A percentile compares a stretch with the other conserved stretches of the same genome.
These are phyloP conservation scores for Epichloe coenophiala DNA, from an alignment of 2,329 filamentous ascomycete species.

Conservation along the genomic window DNA sequence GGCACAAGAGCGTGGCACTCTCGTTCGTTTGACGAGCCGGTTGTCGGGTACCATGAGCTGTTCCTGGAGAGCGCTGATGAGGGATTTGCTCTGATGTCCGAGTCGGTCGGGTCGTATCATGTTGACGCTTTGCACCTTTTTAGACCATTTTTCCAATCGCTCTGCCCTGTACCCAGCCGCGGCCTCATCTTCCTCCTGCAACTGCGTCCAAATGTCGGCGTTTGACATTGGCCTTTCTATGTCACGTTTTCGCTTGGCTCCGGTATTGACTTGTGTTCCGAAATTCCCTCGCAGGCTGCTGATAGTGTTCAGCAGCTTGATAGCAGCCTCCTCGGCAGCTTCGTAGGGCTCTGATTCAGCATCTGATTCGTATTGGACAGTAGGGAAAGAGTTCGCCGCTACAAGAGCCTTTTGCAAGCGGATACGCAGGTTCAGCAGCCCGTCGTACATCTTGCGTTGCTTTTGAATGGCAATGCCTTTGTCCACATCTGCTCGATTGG, in stretches of 20 bases:
- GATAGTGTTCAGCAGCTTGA: constrained; percentile 74
- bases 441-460: constrained; percentile 77
- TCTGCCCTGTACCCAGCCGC: constrained; percentile 50
- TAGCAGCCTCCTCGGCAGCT: constrained; percentile 72
- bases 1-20: constrained; percentile 62
- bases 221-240: constrained; percentile 43
- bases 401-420: constrained; percentile 84
- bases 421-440: constrained; percentile 79
- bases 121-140: constrained; percentile 45
- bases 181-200: constrained; percentile 50
- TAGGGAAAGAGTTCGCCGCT: constrained; percentile 60
- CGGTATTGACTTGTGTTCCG: constrained; percentile 32
- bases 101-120: constrained; percentile 14
- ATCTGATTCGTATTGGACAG: constrained; percentile 25
- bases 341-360: constrained; percentile 43
- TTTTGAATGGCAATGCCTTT: constrained; percentile 80
- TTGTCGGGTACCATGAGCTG: constrained; percentile 51
- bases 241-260: constrained; percentile 48
- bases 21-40: constrained; percentile 54
- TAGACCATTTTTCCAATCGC: constrained; percentile 81
- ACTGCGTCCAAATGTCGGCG: constrained; percentile 57
- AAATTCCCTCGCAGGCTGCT: constrained; percentile 54
- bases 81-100: constrained; percentile 22
- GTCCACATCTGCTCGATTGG: constrained; percentile 45
- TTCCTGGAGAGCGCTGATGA: constrained; percentile 54